phyloP scores from a whole-genome alignment of 768 basidiomycete species.

The Peribolospora kevripleyi region DNA sequence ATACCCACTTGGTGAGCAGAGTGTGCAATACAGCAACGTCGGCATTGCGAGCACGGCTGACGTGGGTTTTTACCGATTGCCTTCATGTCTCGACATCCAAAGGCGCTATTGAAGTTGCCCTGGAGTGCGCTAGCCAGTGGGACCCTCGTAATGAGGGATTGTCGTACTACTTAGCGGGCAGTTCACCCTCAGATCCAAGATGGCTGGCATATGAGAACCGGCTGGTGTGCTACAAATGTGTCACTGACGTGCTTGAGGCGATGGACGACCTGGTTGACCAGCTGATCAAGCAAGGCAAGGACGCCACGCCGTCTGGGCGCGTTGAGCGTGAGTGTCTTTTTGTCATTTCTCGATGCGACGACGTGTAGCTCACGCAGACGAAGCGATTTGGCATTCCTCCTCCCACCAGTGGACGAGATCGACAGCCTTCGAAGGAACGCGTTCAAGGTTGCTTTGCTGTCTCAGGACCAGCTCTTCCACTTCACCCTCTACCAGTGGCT shows the following conservation, averaged over 20 bases:
- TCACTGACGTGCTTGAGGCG: conserved; percentile 52
- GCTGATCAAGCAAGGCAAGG: conserved; percentile 16
- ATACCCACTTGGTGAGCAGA: conserved; percentile 47
- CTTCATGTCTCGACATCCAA: neutral
- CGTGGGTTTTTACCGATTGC: neutral
- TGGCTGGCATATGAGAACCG: conserved; percentile 36
- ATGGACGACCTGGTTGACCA: conserved; percentile 40
- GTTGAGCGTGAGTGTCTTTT: no score
- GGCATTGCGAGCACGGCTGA: neutral
- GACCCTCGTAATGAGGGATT: conserved; percentile 41
- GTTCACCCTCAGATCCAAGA: conserved; percentile 35
- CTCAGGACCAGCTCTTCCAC: conserved; percentile 81
- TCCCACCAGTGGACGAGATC: conserved; percentile 26
- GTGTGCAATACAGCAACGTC: neutral
- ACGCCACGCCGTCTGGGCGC: neutral
- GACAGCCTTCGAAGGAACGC: conserved; percentile 59
- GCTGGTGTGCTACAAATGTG: conserved; percentile 51
- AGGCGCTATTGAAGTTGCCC: conserved; percentile 67
- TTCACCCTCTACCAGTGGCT: conserved; percentile 87
- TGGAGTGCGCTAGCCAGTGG: conserved; percentile 52
- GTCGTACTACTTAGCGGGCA: conserved; percentile 43
- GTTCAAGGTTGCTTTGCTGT: conserved; percentile 59
- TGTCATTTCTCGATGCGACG: no score
- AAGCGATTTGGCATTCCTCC: no score
- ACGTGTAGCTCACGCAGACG: no score